Percentiles rank a stretch among this genome's conserved stretches.
Conservation (phyloP, 768 basidiomycete genomes). For the Rhodosporidiobolus odoratus region DNA sequence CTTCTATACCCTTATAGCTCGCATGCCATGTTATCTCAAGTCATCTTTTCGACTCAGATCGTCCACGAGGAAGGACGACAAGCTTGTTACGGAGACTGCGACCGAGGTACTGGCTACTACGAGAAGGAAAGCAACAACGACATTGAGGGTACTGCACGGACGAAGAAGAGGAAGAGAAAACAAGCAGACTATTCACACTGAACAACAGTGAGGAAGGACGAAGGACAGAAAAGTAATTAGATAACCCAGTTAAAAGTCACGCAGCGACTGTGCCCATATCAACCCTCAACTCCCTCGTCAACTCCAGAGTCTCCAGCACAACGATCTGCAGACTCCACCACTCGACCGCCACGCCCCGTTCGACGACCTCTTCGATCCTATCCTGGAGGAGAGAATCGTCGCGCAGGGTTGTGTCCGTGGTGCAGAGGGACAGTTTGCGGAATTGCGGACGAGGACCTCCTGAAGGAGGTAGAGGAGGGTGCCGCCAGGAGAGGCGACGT, state of each 20-base stretch:
- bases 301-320: not conserved
- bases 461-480: not conserved
- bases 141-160: too few species aligned
- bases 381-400: not conserved
- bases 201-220: not conserved
- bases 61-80: too few species aligned
- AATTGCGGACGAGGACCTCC: not conserved
- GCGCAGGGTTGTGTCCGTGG: not conserved
- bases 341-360: not conserved
- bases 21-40: too few species aligned
- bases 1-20: too few species aligned
- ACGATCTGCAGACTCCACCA: not conserved
- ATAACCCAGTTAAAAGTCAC: not conserved
- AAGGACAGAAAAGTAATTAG: too few species aligned
- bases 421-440: not conserved
- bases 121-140: too few species aligned
- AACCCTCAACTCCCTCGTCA: constrained; percentile 9
- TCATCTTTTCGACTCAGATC: too few species aligned
- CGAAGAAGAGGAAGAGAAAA: too few species aligned
- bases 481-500: not conserved
- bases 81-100: too few species aligned
- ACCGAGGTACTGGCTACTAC: too few species aligned
- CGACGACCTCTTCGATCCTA: not conserved
- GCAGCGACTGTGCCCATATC: not conserved
- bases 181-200: not conserved